Base-by-base conservation (phyloP, 139 green algal species). In the Chlorella ohadii region DNA sequence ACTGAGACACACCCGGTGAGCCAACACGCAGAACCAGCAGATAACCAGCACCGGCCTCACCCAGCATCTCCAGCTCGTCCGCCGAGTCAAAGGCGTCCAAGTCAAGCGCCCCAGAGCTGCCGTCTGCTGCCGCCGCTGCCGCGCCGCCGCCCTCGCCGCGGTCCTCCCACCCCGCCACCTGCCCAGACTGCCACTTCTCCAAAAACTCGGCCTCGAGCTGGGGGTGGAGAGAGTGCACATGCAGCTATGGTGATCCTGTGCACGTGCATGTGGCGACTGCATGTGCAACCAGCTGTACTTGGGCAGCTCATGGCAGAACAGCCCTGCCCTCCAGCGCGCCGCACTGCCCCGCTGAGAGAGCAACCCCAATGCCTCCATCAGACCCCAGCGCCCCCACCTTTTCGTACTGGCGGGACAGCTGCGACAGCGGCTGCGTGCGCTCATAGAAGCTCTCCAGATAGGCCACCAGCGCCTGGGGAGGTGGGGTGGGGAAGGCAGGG, bases 381-480 rank as follows among this genome's bases (percentile, higher is more conserved):
- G n/a, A 51, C 44, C 6, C 44, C 64, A 41, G n/a, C 64, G 27
- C 6, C 27, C 31, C 76, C 51, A 94, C 84, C 82, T 91, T 94
- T 7, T 71, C 67, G 44, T 92, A 82, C 61, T 92, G 89, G 77
- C 84, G 88, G 57, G 85, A 73, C 68, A 96, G 83, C 77, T 93
- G 87, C 31, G 77, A 84, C 89, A 99, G 90, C 22, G 97, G 97
- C 86, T 98, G 93, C 7, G 94, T 97, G 56, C 96, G 92, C 61
- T 93, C 84, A 72, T 98, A 94, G 85, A 99, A 99, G 17, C 68
- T 89, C 65, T 88, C 70, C 36, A 99, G 90, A 87, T 99, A 99
- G 27, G 19, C 85, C 36, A 95, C 61, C 85, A 98, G 84, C 2
- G 39, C 84, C 51, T 59, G 51, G 51, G 9, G 51, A 9, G 44